Conservation (phyloP, 2,329 filamentous ascomycete species). For the Verticillium longisporum region DNA sequence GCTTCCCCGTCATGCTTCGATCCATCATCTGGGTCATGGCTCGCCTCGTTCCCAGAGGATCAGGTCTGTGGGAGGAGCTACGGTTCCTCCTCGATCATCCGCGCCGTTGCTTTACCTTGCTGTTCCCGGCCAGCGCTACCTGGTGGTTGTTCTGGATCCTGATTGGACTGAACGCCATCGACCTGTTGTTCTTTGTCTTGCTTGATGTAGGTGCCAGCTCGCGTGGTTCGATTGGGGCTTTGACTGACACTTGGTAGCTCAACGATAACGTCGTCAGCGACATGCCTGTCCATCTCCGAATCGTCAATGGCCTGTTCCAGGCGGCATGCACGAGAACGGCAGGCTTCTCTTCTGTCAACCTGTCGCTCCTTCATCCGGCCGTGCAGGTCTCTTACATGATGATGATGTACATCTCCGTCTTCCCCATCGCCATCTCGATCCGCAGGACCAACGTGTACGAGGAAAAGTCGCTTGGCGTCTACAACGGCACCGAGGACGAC, state of each 20-base stretch:
- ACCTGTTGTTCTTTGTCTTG: constrained; percentile 86
- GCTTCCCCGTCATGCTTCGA: constrained; percentile 89
- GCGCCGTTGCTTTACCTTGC: constrained; percentile 87
- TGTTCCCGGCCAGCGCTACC: constrained; percentile 84
- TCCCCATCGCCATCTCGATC: constrained; percentile 92
- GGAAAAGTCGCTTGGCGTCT: constrained; percentile 77
- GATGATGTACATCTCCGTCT: constrained; percentile 99
- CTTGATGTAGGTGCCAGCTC: constrained; percentile 61
- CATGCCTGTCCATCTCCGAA: constrained; percentile 65
- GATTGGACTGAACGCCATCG: constrained; percentile 72
- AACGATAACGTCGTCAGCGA: constrained; percentile 61
- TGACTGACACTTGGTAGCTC: constrained; percentile 41
- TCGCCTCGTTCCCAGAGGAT: constrained; percentile 55
- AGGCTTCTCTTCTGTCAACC: constrained; percentile 76
- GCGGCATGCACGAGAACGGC: constrained; percentile 85
- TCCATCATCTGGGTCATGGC: constrained; percentile 84
- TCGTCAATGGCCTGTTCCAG: constrained; percentile 86
- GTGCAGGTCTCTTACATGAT: constrained; percentile 92
- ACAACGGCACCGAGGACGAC: constrained; percentile 41
- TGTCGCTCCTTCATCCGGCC: constrained; percentile 75
- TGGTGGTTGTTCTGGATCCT: constrained; percentile 95
- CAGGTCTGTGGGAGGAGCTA: constrained; percentile 80
- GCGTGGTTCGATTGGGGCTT: not conserved
- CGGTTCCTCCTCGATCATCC: constrained; percentile 90
- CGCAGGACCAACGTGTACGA: constrained; percentile 95